phyloP scores from a whole-genome alignment of 1,284 basidiomycete species.

The Malassezia cuniculi region DNA sequence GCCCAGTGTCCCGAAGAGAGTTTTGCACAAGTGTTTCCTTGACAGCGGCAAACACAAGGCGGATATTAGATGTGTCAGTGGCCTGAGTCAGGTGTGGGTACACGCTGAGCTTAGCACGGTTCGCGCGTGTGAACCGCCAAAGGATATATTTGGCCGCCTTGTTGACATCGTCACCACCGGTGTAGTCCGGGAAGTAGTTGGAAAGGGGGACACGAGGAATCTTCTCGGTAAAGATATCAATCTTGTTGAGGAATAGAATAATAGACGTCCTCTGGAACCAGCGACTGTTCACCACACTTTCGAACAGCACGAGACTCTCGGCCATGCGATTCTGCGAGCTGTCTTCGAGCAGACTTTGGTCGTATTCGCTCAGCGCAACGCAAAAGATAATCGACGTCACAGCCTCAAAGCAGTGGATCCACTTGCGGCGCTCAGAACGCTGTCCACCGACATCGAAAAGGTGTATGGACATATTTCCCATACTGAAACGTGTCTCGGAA shows the following conservation, averaged over 20 bases:
- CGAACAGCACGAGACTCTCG: conserved; percentile 82
- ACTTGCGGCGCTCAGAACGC: conserved; percentile 39
- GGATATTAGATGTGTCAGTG: conserved; percentile 56
- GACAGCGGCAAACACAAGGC: conserved; percentile 86
- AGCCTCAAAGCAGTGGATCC: conserved; percentile 45
- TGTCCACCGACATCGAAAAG: conserved; percentile 43
- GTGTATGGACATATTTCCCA: conserved; percentile 46
- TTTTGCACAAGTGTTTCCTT: conserved; percentile 54
- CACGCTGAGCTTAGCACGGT: conserved; percentile 50
- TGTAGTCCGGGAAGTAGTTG: conserved; percentile 85
- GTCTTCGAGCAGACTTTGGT: conserved; percentile 35
- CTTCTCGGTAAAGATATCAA: conserved; percentile 87
- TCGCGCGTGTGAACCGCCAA: conserved; percentile 92
- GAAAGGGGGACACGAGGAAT: conserved; percentile 63
- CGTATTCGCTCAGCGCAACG: conserved; percentile 42
- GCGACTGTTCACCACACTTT: conserved; percentile 75
- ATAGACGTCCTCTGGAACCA: conserved; percentile 91
- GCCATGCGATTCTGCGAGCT: conserved; percentile 70
- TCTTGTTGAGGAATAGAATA: conserved; percentile 72
- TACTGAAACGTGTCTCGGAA: conserved; percentile 59
- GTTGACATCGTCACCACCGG: conserved; percentile 76
- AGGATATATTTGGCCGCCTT: conserved; percentile 96
- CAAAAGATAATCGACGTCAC: conserved; percentile 41
- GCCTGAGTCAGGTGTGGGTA: conserved; percentile 51
- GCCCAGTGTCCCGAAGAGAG: conserved; percentile 11